Conservation (phyloP, 1,284 basidiomycete genomes). For the Puccinia triticina region DNA sequence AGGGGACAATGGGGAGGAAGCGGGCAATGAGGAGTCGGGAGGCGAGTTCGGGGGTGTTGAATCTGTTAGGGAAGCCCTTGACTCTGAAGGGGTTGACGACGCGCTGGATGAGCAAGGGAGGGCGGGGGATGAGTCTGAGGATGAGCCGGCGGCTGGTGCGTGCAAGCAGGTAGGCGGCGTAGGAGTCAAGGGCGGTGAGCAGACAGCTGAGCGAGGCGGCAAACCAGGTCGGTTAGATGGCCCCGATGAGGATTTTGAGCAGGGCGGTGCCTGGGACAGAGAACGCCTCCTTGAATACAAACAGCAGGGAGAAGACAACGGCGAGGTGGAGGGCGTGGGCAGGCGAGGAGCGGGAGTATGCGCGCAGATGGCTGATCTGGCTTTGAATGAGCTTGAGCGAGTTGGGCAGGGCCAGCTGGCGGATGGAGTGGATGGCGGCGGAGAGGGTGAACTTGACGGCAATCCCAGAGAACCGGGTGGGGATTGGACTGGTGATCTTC, state of each 20-base stretch:
- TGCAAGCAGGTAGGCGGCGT: slow-evolving; percentile 26
- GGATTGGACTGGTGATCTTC: background rate
- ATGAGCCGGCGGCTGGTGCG: slow-evolving; percentile 41
- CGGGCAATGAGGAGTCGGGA: slow-evolving; percentile 49
- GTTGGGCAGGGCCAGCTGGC: slow-evolving; percentile 11
- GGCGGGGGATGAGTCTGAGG: slow-evolving; percentile 57
- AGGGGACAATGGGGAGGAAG: slow-evolving; percentile 48
- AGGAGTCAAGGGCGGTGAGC: slow-evolving; percentile 40
- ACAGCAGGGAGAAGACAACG: slow-evolving; percentile 54
- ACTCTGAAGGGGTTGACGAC: slow-evolving; percentile 53
- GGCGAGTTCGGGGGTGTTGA: slow-evolving; percentile 54
- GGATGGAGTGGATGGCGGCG: background rate
- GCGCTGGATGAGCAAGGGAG: slow-evolving; percentile 55
- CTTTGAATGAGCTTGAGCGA: slow-evolving; percentile 2
- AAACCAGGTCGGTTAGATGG: slow-evolving; percentile 53
- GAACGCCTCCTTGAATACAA: slow-evolving; percentile 59
- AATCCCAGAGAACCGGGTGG: background rate
- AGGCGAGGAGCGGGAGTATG: slow-evolving; percentile 50
- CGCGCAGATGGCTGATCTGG: slow-evolving; percentile 47
- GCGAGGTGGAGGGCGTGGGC: slow-evolving; percentile 54
- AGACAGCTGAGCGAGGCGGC: slow-evolving; percentile 30
- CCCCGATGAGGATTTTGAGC: slow-evolving; percentile 58
- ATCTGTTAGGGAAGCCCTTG: slow-evolving; percentile 21
- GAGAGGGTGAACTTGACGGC: too few relatives aligned
- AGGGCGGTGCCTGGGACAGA: slow-evolving; percentile 58